Evolutionary conservation across 2,329 filamentous ascomycete genomes (phyloP).

Genomic region (Beauveria pseudobassiana): DNA sequence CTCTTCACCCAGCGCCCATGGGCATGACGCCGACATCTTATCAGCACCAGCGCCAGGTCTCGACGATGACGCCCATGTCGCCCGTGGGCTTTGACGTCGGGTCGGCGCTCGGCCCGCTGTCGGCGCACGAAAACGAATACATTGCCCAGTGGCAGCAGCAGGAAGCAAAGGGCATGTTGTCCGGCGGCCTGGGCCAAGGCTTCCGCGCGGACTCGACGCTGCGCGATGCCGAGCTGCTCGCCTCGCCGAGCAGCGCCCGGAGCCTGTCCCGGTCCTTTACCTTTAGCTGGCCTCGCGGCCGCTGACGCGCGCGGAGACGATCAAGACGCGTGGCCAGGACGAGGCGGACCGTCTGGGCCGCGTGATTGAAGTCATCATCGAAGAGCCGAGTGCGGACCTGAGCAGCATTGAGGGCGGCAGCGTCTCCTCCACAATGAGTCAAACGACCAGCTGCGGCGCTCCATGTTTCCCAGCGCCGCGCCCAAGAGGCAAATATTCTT

Average conservation of each 20-base stretch:
- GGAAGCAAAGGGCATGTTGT: constrained; percentile 48
- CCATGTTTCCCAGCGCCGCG: constrained; percentile 29
- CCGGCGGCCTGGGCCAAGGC: constrained; percentile 50
- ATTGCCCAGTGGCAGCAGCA: constrained; percentile 39
- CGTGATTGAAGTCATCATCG: constrained; percentile 52
- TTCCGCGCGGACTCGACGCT: constrained; percentile 41
- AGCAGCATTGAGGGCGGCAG: constrained; percentile 42
- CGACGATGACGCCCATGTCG: constrained; percentile 14
- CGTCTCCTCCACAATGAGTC: constrained; percentile 14
- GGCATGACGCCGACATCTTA: constrained; percentile 25
- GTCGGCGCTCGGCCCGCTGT: constrained; percentile 37
- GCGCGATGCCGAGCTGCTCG: constrained; percentile 42
- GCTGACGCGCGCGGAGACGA: constrained; percentile 29
- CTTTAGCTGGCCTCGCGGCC: constrained; percentile 20
- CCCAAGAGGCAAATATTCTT: constrained; percentile 42
- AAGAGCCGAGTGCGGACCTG: constrained; percentile 38
- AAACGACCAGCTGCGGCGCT: constrained; percentile 25
- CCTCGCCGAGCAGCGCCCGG: constrained; percentile 25
- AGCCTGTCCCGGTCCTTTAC: constrained; percentile 36
- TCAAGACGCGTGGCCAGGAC: constrained; percentile 45
- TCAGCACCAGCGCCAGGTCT: constrained; percentile 17
- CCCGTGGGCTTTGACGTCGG: constrained; percentile 37
- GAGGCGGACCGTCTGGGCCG: constrained; percentile 54
- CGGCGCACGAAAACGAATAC: constrained; percentile 37
- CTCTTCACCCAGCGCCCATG: constrained; percentile 34